A percentile compares a stretch with the other conserved stretches of the same genome.
These are phyloP conservation scores for Chaetomium strumarium DNA, from an alignment of 2,329 filamentous ascomycete genomes.

Conservation along the genomic window DNA sequence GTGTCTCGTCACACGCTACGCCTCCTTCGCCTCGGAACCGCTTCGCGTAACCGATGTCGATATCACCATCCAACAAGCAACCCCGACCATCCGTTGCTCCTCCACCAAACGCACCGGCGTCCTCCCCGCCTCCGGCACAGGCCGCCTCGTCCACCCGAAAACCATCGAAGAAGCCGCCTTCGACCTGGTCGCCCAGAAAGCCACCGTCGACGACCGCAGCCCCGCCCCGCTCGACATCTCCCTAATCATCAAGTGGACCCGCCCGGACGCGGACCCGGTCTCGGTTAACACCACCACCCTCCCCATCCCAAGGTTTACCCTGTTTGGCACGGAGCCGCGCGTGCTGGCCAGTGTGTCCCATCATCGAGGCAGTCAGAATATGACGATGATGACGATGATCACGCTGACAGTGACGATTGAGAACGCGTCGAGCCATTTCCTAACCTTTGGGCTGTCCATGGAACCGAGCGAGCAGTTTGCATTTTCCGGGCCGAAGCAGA, in stretches of 20 bases:
- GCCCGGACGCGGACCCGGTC: conserved; percentile 34
- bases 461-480: conserved; percentile 89
- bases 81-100: conserved; percentile 45
- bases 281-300: conserved; percentile 59
- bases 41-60: conserved; percentile 59
- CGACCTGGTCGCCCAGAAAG: conserved; percentile 67
- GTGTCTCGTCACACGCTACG: conserved; percentile 66
- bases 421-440: conserved; percentile 89
- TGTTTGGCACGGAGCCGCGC: conserved; percentile 79
- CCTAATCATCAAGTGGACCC: conserved; percentile 72
- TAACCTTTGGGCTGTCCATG: conserved; percentile 89
- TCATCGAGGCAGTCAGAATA: conserved; percentile 20
- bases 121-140: conserved; percentile 34
- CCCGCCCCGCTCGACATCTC: conserved; percentile 68
- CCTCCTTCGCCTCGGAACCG: conserved; percentile 71
- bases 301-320: conserved; percentile 70
- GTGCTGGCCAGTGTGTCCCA: conserved; percentile 61
- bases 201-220: conserved; percentile 73
- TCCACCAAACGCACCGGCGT: conserved; percentile 30
- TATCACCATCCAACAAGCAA: conserved; percentile 20
- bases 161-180: conserved; percentile 68
- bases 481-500: conserved; percentile 82
- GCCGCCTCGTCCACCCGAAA: conserved; percentile 54
- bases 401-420: conserved; percentile 64
- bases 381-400: conserved; percentile 46